These are phyloP conservation scores for Triangularia setosa DNA, from an alignment of 2,329 filamentous ascomycete species.

Conservation along the genomic window DNA sequence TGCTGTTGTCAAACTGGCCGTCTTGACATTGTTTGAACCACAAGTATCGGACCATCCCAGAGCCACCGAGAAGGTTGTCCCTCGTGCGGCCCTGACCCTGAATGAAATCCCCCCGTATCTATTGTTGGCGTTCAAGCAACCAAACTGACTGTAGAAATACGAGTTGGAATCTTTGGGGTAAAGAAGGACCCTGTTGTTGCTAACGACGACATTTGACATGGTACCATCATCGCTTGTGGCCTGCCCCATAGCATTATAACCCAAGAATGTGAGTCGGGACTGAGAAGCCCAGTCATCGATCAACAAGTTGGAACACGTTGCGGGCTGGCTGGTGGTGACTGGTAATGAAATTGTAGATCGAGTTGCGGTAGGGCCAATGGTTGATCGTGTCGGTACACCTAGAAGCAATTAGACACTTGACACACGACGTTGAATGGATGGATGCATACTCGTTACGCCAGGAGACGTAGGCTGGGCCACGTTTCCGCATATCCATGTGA, in stretches of 20 bases:
- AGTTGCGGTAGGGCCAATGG: slow-evolving; percentile 11
- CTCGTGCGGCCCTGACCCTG: slow-evolving; percentile 49
- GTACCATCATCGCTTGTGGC: slow-evolving; percentile 54
- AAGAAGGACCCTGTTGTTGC: slow-evolving; percentile 48
- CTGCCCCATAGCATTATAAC: slow-evolving; percentile 55
- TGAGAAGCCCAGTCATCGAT: slow-evolving; percentile 61
- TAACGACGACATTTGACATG: slow-evolving; percentile 52
- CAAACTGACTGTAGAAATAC: slow-evolving; percentile 57
- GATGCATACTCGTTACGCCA: slow-evolving; percentile 9
- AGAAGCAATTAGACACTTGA: background rate
- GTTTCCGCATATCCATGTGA: slow-evolving; percentile 39
- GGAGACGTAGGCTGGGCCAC: background rate
- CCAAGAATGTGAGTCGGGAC: slow-evolving; percentile 57
- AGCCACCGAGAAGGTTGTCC: slow-evolving; percentile 49
- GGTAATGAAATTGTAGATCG: slow-evolving; percentile 16
- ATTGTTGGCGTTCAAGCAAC: slow-evolving; percentile 48
- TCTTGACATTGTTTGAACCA: slow-evolving; percentile 36
- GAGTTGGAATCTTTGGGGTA: slow-evolving; percentile 46
- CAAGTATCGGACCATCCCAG: slow-evolving; percentile 46
- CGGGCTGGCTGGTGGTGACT: slow-evolving; percentile 15
- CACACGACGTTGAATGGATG: background rate
- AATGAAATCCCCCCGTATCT: slow-evolving; percentile 54
- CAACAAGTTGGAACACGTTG: slow-evolving; percentile 27
- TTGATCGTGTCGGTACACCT: slow-evolving; percentile 12
- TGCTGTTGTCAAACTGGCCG: slow-evolving; percentile 37